These are phyloP conservation scores for Colletotrichum eremochloae DNA, from an alignment of 2,329 filamentous ascomycete species.

Conservation along the genomic window DNA sequence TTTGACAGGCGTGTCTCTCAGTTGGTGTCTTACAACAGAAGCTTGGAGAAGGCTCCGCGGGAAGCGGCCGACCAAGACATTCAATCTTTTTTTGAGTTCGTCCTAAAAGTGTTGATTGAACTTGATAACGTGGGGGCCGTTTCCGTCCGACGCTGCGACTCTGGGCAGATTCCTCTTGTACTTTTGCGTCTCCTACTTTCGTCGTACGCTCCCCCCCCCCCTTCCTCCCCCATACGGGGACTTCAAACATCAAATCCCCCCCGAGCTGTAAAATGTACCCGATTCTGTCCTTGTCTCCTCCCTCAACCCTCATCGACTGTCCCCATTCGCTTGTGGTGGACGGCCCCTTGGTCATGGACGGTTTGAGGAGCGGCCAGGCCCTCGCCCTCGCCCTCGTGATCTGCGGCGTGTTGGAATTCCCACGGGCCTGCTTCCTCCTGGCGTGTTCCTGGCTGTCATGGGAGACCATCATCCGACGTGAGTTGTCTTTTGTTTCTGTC, in stretches of 20 bases:
- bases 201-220: no score
- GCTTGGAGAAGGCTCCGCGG: background rate
- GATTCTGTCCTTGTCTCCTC: no score
- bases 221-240: background rate
- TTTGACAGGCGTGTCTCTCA: background rate
- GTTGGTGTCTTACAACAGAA: background rate
- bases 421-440: constrained; percentile 14
- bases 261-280: no score
- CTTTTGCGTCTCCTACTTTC: background rate
- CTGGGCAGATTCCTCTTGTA: background rate
- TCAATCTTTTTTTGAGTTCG: background rate
- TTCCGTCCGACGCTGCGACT: background rate
- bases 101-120: background rate
- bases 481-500: background rate
- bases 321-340: background rate
- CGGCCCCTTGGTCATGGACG: background rate
- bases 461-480: background rate
- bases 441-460: constrained; percentile 16
- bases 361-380: background rate
- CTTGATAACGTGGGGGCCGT: background rate
- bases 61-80: constrained; percentile 11
- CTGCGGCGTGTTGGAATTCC: constrained; percentile 16
- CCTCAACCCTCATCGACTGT: no score
- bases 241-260: background rate
- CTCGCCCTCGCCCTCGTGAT: background rate